Evolutionary conservation across 352 stramenopile genomes (phyloP).

Genomic region (Phytophthora podocarpi): DNA sequence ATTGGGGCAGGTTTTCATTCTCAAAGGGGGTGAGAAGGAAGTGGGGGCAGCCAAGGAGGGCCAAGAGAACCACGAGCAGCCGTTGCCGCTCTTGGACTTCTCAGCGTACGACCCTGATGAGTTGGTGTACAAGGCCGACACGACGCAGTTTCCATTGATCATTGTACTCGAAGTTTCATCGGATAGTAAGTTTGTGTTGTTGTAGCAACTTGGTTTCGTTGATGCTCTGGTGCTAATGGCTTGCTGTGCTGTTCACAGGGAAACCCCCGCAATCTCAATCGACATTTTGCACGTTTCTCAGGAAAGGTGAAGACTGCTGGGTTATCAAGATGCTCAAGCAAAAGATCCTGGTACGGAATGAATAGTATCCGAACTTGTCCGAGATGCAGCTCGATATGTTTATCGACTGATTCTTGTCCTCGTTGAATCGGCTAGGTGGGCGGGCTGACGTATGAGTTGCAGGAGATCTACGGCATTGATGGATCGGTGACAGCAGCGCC

Average conservation of each 20-base stretch:
- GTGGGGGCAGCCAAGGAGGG: constrained; percentile 1
- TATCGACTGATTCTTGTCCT: constrained; percentile 5
- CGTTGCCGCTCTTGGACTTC: constrained; percentile 49
- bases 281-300: constrained; percentile 78
- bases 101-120: constrained; percentile 41
- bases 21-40: constrained; percentile 22
- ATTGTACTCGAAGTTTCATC: constrained; percentile 66
- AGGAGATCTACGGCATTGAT: constrained; percentile 90
- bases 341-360: constrained; percentile 56
- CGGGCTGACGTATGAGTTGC: constrained; percentile 82
- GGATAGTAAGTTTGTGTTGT: constrained; percentile 37
- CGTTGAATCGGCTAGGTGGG: constrained; percentile 45
- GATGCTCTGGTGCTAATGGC: constrained; percentile 2
- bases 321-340: constrained; percentile 85
- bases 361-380: neutral
- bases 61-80: constrained; percentile 11
- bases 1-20: constrained; percentile 58
- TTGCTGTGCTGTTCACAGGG: constrained; percentile 16
- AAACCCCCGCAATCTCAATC: constrained; percentile 72
- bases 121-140: constrained; percentile 49
- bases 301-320: constrained; percentile 48
- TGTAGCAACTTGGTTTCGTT: neutral
- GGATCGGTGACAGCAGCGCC: constrained; percentile 60
- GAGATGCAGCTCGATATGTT: neutral
- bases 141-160: constrained; percentile 66